phyloP scores from a whole-genome alignment of 176 grass and related monocot species.

The Elaeis guineensis region DNA sequence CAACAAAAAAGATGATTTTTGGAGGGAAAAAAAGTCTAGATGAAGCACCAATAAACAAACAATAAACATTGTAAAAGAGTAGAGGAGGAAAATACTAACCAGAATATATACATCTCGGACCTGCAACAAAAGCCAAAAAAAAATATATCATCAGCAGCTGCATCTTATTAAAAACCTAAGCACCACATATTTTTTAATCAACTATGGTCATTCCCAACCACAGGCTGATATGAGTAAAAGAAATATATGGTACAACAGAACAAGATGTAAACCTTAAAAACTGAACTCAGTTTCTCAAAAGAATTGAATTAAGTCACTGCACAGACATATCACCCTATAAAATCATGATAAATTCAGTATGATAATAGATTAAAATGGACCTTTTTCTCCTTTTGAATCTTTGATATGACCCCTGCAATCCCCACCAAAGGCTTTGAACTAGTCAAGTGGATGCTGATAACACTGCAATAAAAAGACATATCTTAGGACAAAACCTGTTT shows the following conservation, averaged over 20 bases:
- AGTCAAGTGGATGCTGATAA: slow-evolving; percentile 84
- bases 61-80: neutral
- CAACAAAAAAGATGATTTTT: no score
- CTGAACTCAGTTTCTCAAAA: no score
- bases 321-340: no score
- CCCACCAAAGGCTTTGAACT: slow-evolving; percentile 93
- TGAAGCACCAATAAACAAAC: neutral
- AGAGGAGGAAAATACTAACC: slow-evolving; percentile 30
- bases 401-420: slow-evolving; percentile 83
- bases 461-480: slow-evolving; percentile 24
- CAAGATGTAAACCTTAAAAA: no score
- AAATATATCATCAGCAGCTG: neutral
- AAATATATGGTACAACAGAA: no score
- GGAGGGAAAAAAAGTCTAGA: no score
- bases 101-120: slow-evolving; percentile 91
- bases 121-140: slow-evolving; percentile 29
- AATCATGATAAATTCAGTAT: no score
- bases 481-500: neutral
- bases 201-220: no score
- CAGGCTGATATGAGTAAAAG: no score
- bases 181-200: no score
- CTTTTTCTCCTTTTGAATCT: slow-evolving; percentile 96
- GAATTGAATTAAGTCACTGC: no score
- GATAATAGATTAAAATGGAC: slow-evolving; percentile 17
- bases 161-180: neutral